Evolutionary conservation across 176 grass and related monocot genomes (phyloP).

Genomic region (Carex kokanica): DNA sequence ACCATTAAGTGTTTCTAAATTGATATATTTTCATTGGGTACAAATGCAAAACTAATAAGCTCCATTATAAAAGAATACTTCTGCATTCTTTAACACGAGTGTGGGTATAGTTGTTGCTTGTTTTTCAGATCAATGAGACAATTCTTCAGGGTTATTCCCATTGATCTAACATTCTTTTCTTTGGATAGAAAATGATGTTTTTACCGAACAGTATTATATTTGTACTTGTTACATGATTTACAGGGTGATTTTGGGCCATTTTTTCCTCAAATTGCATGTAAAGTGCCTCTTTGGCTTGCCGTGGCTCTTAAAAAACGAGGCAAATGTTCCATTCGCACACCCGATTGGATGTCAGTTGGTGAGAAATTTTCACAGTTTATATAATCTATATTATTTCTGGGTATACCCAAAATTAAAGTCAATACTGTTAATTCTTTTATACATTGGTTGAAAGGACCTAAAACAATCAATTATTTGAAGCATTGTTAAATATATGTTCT

Average conservation of each 20-base stretch:
- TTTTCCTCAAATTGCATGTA: slow-evolving; percentile 68
- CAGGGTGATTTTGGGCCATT: slow-evolving; percentile 81
- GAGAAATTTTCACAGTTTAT: slow-evolving; percentile 13
- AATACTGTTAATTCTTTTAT: not conserved
- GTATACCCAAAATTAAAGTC: not conserved
- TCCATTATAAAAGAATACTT: not conserved
- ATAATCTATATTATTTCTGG: not conserved
- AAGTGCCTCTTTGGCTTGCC: slow-evolving; percentile 76
- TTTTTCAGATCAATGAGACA: not conserved
- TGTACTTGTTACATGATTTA: not conserved
- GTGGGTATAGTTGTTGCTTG: too few species aligned
- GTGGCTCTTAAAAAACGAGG: slow-evolving; percentile 66
- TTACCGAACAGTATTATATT: not conserved
- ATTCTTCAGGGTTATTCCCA: not conserved
- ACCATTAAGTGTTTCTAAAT: not conserved
- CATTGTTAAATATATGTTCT: not conserved
- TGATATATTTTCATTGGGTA: not conserved
- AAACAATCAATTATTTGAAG: not conserved
- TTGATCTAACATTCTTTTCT: not conserved
- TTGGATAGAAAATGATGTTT: not conserved
- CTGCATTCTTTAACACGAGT: not conserved
- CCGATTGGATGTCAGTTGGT: slow-evolving; percentile 86
- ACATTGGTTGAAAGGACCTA: not conserved
- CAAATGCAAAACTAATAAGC: not conserved
- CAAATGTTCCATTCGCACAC: slow-evolving; percentile 59